These are phyloP conservation scores for Aureobasidium melanogenum DNA, from an alignment of 2,329 filamentous ascomycete genomes.

Conservation along the genomic window DNA sequence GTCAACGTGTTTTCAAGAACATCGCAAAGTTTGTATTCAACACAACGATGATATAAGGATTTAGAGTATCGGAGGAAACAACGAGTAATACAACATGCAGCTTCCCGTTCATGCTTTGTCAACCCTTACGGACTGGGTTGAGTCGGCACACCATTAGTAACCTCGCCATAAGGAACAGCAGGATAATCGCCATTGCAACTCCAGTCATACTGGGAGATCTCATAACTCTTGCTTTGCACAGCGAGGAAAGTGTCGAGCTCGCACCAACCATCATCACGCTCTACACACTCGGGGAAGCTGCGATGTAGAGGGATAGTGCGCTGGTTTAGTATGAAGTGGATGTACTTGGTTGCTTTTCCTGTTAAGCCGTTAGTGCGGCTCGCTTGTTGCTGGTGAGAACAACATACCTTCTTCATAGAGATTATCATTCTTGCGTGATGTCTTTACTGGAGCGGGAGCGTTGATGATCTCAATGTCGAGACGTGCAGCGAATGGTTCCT, in stretches of 20 bases:
- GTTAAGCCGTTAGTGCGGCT: background rate
- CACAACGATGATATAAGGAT: too few relatives aligned
- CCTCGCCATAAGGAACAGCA: slow-evolving; percentile 37
- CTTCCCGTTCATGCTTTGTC: too few relatives aligned
- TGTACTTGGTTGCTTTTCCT: slow-evolving; percentile 17
- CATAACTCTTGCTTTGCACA: slow-evolving; percentile 51
- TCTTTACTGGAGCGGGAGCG: slow-evolving; percentile 53
- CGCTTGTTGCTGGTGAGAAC: too few relatives aligned
- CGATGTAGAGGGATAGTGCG: slow-evolving; percentile 59
- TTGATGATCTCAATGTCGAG: slow-evolving; percentile 67
- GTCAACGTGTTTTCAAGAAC: too few relatives aligned
- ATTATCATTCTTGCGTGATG: slow-evolving; percentile 37
- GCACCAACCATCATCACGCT: slow-evolving; percentile 67
- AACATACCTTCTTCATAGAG: slow-evolving; percentile 42
- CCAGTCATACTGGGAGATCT: slow-evolving; percentile 52
- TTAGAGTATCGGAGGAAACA: background rate
- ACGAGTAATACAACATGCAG: background rate
- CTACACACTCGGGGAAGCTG: slow-evolving; percentile 57
- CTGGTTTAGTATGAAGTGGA: slow-evolving; percentile 39
- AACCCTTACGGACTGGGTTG: background rate
- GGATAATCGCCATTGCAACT: slow-evolving; percentile 56
- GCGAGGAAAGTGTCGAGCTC: slow-evolving; percentile 60
- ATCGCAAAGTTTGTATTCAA: too few relatives aligned
- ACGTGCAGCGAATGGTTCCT: slow-evolving; percentile 60
- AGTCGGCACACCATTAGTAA: slow-evolving; percentile 42